Base-by-base conservation (phyloP, 2,329 filamentous ascomycete genomes). In the Neopestalotiopsis rosae region DNA sequence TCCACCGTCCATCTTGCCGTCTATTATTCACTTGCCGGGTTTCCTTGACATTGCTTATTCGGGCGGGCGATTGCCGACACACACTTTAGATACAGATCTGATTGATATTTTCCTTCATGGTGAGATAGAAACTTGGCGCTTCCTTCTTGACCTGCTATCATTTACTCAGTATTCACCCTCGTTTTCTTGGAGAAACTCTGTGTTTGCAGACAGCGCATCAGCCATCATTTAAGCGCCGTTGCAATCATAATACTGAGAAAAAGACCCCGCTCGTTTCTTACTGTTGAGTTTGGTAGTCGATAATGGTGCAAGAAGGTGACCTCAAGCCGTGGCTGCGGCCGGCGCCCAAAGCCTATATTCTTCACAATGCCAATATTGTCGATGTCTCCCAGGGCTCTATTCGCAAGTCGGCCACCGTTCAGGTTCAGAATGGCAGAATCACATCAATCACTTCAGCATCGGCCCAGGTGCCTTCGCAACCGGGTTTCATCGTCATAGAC, bases 321-420 rank as follows among this genome's bases (percentile, higher is more conserved):
- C 70, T 76, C 66, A 75, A 75, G 64, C 74, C 75, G 1, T 77
- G 74, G 75, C 70, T 74, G 7, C 69, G 74, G 45, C 68, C 71
- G 24, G 42, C 70, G 14, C 73, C 70, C 2, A 70, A 68, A 17
- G 28, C 65, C 2, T 76, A 74, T 64, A 42, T 73, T 3, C 49
- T 77, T 24, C 67, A 63, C 61, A 73, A 76, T 40, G 75, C 70
- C 61, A 76, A 69, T 65, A 49, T 77, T 17, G 69, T 77, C 52
- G 74, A 76, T 52, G 74, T 75, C 4, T 68, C 52, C 2, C 52
- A 67, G 9, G 74, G 75, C 62, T 59, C 40, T 4, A 69, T 75
- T 12, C 68, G 61, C 38, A 32, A 63, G 24, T 40, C 63, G 2
- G 68, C 66, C 20, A 68, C 69, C 1, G 72, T 77, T 17, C 65